Base-by-base conservation (phyloP, 2,329 filamentous ascomycete genomes). In the Cyphellophora attinorum region DNA sequence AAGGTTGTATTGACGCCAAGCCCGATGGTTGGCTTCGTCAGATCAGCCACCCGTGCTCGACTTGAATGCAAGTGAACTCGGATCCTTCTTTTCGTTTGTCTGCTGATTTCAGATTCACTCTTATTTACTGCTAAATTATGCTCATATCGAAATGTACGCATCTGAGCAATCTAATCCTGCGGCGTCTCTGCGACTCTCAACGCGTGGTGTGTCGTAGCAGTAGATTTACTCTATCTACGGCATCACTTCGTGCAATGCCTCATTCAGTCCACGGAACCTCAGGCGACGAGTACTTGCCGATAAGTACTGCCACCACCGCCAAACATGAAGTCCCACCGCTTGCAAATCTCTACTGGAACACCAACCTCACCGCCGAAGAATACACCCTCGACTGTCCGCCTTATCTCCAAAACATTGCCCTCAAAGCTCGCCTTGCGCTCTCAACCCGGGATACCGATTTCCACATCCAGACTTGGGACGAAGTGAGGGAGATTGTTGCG, bases 371-470 rank as follows among this genome's bases (percentile, higher is more conserved):
- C 0, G 59, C 63, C 21, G 55, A 65, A 16, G 60, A 79, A 43
- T 74, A 79, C 54, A 75, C 78, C 0, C 48, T 58, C 2, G 65
- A 76, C 34, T 93, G 86, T 51, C 88, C 88, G 0, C 67, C 71
- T 5, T 91, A 75, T 53, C 72, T 95, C 23, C 58, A 53, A 33
- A 65, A 73, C 45, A 61, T 80, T 36, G 70, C 65, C 32, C 61
- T 65, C 29, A 93, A 91, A 59, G 83, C 93, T 55, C 64, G 68
- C 11, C 53, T 56, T 27, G 83, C 86, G 50, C 69, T 95, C 44
- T 65, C 70, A 40, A 86, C 77, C 3, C 79, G 71, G 1, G 83
- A 95, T 54, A 56, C 65, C 10, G 59, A 74, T 8, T 91, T 82
- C 58, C 57, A 55, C 33, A 56, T 68, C 32, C 66, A 79, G 50